Conservation (phyloP, 73 alveolate species). For the Paramecium biaurelia region DNA sequence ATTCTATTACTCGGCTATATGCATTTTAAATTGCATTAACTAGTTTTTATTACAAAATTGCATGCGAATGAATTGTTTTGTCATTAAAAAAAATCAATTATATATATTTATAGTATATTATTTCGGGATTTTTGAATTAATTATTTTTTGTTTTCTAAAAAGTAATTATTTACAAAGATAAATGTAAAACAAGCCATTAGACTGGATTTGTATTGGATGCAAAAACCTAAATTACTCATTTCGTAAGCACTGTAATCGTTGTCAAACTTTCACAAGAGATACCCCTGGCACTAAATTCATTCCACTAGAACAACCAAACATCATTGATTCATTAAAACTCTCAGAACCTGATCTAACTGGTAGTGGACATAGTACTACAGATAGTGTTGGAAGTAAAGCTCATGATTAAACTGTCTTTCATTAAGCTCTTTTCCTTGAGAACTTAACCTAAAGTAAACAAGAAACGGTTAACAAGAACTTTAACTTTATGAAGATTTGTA, state of each 20-base stretch:
- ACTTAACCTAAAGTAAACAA: neutral
- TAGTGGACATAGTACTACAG: slow-evolving; percentile 28
- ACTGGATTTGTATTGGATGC: slow-evolving; percentile 88
- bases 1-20: slow-evolving; percentile 77
- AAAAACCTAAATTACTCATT: slow-evolving; percentile 83
- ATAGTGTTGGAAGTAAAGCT: neutral
- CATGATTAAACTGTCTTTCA: neutral
- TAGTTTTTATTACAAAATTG: slow-evolving; percentile 84
- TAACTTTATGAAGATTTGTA: neutral
- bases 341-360: slow-evolving; percentile 32
- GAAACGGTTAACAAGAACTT: slow-evolving; percentile 12
- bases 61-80: slow-evolving; percentile 77
- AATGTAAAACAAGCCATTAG: slow-evolving; percentile 64
- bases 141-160: too few species aligned
- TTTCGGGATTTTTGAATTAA: too few species aligned
- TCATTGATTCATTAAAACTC: neutral
- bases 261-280: slow-evolving; percentile 57
- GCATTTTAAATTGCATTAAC: slow-evolving; percentile 84
- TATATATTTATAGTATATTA: neutral
- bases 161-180: too few species aligned
- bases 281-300: slow-evolving; percentile 8
- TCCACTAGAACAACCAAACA: neutral
- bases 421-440: neutral
- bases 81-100: neutral
- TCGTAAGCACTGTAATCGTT: slow-evolving; percentile 84